Evolutionary conservation across 306 rosid species (phyloP), one percentile per base, ranked within the genome.

Genomic region (Oemleria cerasiformis): DNA sequence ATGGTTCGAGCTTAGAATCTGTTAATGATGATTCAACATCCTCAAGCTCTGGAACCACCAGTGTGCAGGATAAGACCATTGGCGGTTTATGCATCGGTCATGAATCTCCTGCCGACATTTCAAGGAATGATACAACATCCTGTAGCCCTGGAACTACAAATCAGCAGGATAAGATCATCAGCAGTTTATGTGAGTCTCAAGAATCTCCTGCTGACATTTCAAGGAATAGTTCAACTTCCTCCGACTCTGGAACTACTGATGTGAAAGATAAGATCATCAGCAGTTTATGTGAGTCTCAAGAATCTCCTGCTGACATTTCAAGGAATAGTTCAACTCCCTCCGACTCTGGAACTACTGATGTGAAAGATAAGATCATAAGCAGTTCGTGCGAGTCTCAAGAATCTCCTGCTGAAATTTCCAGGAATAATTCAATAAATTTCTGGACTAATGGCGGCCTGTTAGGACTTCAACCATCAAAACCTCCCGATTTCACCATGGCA

Each of bases 361-460:
- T 75, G 63, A 83, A 67, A 19, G 83, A 71, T 67, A 75, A 71
- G 67, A 67, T 76, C 75, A 49, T 54, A 54, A 80, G 78, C 81
- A 75, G 55, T 48, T 71, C 54, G 47, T 61, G 49, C 51, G 84
- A 78, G 68, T 66, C 85, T 72, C 84, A 84, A 79, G 92, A 86
- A 59, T 54, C 80, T 38, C 70, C 73, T 54, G 75, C 43, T 58
- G 88, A 84, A 41, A 54, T 85, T 77, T 77, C 85, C 25, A 66
- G 82, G 71, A 82, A 73, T 81, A 76, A 72, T 82, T 75, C 97
- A 49, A 81, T 85, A 63, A 82, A 79, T 54, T 83, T 94, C 82
- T 94, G 97, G 99, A 94, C 99, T 54, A 94, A 94, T 73, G 99
- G 99, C 80, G 96, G 96, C 78, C 82, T 94, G 49, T 79, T 94